A percentile compares a stretch with the other conserved stretches of the same genome.
phyloP scores from a whole-genome alignment of 176 grass and related monocot genomes.

The Phyllostachys edulis region DNA sequence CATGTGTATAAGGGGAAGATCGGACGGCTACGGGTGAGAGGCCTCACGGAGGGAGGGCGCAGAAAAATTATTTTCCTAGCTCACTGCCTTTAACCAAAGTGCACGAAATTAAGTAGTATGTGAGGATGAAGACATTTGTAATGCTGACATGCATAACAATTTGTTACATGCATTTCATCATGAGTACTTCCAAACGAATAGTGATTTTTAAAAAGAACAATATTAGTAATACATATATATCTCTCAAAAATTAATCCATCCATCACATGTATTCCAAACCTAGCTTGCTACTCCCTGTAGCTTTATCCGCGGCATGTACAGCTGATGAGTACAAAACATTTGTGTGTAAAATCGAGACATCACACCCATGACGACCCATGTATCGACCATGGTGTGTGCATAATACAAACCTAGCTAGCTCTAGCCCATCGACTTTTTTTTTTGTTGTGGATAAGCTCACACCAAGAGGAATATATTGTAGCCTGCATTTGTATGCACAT shows the following conservation, averaged over 20 bases:
- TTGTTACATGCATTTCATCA: neutral
- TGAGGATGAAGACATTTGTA: neutral
- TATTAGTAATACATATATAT: neutral
- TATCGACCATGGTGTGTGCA: neutral
- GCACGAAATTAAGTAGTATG: neutral
- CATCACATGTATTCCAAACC: neutral
- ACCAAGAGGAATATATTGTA: neutral
- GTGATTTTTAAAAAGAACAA: neutral
- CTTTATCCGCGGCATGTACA: neutral
- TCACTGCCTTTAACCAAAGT: neutral
- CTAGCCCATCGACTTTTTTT: neutral
- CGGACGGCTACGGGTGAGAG: too few species aligned
- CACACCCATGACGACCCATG: neutral
- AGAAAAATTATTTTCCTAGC: too few species aligned
- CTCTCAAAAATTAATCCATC: neutral
- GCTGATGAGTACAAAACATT: slow-evolving; percentile 3
- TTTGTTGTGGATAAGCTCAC: slow-evolving; percentile 35
- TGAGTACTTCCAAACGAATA: neutral
- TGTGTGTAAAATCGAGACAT: slow-evolving; percentile 26
- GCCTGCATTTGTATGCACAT: neutral
- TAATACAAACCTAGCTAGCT: slow-evolving; percentile 22
- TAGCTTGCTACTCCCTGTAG: neutral
- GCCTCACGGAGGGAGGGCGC: too few species aligned
- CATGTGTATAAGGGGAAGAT: too few species aligned
- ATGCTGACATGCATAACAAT: neutral